A percentile compares a stretch with the other conserved stretches of the same genome.
Conservation (phyloP, 768 basidiomycete species). For the Rhodotorula toruloides region DNA sequence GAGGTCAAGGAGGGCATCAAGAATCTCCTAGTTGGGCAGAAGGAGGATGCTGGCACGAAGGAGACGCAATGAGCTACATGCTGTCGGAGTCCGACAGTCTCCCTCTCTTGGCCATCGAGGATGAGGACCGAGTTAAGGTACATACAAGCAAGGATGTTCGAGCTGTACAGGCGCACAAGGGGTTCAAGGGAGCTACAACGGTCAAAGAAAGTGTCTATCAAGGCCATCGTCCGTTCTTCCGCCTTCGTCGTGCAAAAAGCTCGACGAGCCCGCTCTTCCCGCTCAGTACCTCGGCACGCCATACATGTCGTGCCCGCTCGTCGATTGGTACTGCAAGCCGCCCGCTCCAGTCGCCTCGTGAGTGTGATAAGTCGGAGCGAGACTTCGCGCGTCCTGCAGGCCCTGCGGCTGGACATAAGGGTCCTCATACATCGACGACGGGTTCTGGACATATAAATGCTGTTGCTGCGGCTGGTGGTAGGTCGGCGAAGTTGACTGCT, state of each 20-base stretch:
- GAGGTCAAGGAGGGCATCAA: conserved; percentile 7
- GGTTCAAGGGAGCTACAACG: no score
- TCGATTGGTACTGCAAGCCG: neutral
- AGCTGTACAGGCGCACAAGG: neutral
- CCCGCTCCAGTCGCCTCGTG: neutral
- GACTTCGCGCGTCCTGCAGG: neutral
- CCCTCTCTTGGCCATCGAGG: neutral
- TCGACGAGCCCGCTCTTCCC: neutral
- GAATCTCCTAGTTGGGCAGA: neutral
- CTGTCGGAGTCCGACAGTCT: no score
- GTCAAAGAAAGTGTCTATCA: neutral
- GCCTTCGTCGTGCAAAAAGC: neutral
- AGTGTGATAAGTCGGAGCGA: conserved; percentile 30
- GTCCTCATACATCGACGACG: neutral
- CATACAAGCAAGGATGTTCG: no score
- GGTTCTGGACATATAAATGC: conserved; percentile 24
- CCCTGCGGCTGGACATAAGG: neutral
- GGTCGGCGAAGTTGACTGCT: neutral
- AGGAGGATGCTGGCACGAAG: neutral
- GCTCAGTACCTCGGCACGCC: conserved; percentile 11
- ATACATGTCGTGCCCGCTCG: neutral
- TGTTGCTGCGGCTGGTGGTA: conserved; percentile 8
- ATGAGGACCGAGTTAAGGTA: neutral
- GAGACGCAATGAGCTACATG: neutral
- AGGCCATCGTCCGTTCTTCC: neutral